Evolutionary conservation across 805 yeast species (phyloP), one percentile per base, ranked within the genome.

Genomic region (Starmerella davenportii): DNA sequence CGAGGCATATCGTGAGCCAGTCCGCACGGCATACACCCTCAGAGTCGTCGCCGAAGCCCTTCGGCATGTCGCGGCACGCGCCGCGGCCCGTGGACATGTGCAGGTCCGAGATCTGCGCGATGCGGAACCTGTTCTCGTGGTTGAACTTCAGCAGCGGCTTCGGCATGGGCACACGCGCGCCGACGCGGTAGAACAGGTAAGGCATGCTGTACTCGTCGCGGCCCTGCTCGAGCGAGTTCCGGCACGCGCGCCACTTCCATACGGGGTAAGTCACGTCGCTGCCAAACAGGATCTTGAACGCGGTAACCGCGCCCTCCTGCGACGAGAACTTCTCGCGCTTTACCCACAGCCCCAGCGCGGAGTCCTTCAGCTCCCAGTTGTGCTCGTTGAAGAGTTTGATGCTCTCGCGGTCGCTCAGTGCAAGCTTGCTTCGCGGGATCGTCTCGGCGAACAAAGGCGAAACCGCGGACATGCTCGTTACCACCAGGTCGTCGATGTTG

Each of bases 1-100:
- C 51, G 50, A 85, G 82, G 4, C 55, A 49, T 23, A 68, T 42
- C 0, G 96, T 81, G 35, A 76, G 65, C 1, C 68, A 68, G 54
- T 84, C 98, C 0, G 96, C 96, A 43, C 67, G 58, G 53, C 96
- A 90, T 8, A 8, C 23, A 5, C 32, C 32, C 8, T 8, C 5
- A 4, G 60, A 60, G n/a, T 42, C 50, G 5, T 44, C 32, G 8
- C 37, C 51, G 8, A 23, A 24, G 9, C 35, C 38, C 9, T 51
- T 51, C 21, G 41, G 46, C 16, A 63, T 63, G 52, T 85, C 92
- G 38, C 77, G 63, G 51, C 96, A 90, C 35, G 57, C 56, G 13
- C 95, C 95, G 38, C 62, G 66, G 4, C 84, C 85, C 0, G 93
- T 78, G n/a, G 90, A 69, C 54, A 79, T 76, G 58, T 90, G 98